Conservation (phyloP, 192 early-diverging fungal genomes). For the Coemansia aciculifera region DNA sequence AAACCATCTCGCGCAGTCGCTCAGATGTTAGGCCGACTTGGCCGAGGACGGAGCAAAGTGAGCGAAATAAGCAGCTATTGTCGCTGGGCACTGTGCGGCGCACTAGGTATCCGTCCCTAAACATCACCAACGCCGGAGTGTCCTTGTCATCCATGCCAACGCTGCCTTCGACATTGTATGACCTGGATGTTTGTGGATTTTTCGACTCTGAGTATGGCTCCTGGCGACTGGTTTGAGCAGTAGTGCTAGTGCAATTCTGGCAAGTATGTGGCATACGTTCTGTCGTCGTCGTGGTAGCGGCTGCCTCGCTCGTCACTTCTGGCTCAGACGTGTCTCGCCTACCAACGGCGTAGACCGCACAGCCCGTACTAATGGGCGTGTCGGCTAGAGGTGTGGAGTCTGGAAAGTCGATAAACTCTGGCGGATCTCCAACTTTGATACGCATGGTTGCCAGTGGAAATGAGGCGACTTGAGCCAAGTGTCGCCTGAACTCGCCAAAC, state of each 20-base stretch:
- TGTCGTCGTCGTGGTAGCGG: not conserved
- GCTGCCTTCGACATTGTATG: not conserved
- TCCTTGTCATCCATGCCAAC: not conserved
- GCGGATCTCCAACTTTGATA: slow-evolving; percentile 38
- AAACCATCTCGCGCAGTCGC: slow-evolving; percentile 39
- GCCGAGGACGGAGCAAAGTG: slow-evolving; percentile 42
- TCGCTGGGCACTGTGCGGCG: slow-evolving; percentile 51
- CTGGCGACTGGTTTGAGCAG: not conserved
- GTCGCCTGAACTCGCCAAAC: slow-evolving; percentile 34
- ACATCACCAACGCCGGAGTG: not conserved
- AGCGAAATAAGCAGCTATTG: slow-evolving; percentile 65
- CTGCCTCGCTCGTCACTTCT: not conserved
- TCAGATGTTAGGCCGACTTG: slow-evolving; percentile 9
- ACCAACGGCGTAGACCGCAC: not conserved
- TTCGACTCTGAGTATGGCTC: not conserved
- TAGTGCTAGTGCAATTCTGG: not conserved
- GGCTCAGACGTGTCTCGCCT: not conserved
- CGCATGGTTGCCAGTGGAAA: slow-evolving; percentile 10
- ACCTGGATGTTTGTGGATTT: not conserved
- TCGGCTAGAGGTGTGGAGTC: slow-evolving; percentile 22
- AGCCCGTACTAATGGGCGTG: slow-evolving; percentile 13
- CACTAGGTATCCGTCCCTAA: slow-evolving; percentile 33
- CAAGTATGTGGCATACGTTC: not conserved
- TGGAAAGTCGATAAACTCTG: slow-evolving; percentile 15
- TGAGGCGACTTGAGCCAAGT: slow-evolving; percentile 14